Percentiles rank a stretch among this genome's conserved stretches.
phyloP scores from a whole-genome alignment of 441 rosid species.

The Raphanus hybrid region DNA sequence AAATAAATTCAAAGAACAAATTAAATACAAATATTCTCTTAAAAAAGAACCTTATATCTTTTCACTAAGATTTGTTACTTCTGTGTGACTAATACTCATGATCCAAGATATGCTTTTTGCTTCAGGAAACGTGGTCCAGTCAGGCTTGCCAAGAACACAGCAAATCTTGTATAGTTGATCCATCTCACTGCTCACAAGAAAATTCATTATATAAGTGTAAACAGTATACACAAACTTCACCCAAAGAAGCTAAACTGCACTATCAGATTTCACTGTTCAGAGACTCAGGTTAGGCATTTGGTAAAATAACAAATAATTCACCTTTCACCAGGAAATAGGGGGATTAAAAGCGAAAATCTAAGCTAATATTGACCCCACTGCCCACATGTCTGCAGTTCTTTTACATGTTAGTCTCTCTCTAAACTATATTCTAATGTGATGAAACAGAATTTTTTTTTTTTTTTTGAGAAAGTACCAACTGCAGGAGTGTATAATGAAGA shows the following conservation, averaged over 20 bases:
- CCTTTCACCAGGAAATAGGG: conserved; percentile 79
- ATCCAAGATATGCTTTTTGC: too few species aligned
- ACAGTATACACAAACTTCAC: background rate
- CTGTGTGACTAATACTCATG: too few species aligned
- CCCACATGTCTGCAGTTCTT: conserved; percentile 71
- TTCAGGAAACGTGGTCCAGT: conserved; percentile 72
- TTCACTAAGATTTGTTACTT: too few species aligned
- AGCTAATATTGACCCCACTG: conserved; percentile 76
- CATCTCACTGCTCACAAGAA: conserved; percentile 61
- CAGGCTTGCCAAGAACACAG: conserved; percentile 67
- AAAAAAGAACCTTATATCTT: too few species aligned
- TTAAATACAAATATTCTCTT: too few species aligned
- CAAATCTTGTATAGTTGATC: conserved; percentile 78
- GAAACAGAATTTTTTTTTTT: conserved; percentile 4
- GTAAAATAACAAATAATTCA: conserved; percentile 32
- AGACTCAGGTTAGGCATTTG: background rate
- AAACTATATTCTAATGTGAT: conserved; percentile 14
- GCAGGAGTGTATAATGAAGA: conserved; percentile 72
- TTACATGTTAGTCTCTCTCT: conserved; percentile 30
- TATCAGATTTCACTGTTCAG: background rate
- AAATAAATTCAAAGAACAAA: too few species aligned
- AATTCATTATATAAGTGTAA: conserved; percentile 2
- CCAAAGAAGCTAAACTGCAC: background rate
- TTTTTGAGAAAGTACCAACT: conserved; percentile 51
- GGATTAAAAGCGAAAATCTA: conserved; percentile 72